Conservation (phyloP, 2,329 filamentous ascomycete genomes). For the Trichoderma atroviride region DNA sequence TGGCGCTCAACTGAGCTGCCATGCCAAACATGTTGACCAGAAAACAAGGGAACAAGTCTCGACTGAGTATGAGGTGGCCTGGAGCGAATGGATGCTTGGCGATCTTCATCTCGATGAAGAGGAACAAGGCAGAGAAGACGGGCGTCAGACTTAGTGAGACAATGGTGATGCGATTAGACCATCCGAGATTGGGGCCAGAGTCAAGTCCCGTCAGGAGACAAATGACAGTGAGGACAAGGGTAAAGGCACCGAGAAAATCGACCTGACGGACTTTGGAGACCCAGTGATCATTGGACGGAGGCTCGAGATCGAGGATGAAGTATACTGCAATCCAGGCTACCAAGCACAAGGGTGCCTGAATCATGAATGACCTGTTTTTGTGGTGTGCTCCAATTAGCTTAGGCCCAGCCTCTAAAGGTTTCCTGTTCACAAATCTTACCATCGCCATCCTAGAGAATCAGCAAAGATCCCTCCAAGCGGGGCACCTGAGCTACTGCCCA, state of each 20-base stretch:
- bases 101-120: slow-evolving; percentile 68
- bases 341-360: slow-evolving; percentile 69
- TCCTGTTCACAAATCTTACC: slow-evolving; percentile 47
- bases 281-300: slow-evolving; percentile 63
- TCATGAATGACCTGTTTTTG: slow-evolving; percentile 65
- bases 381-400: slow-evolving; percentile 11
- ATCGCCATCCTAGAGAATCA: slow-evolving; percentile 75
- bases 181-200: slow-evolving; percentile 71
- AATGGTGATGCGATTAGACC: slow-evolving; percentile 62
- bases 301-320: slow-evolving; percentile 65
- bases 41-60: slow-evolving; percentile 67
- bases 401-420: neutral
- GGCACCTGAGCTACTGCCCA: slow-evolving; percentile 70
- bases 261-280: slow-evolving; percentile 65
- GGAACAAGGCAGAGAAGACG: slow-evolving; percentile 65
- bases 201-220: slow-evolving; percentile 71
- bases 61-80: slow-evolving; percentile 70
- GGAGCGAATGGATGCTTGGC: slow-evolving; percentile 75
- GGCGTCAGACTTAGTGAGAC: slow-evolving; percentile 58
- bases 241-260: slow-evolving; percentile 72
- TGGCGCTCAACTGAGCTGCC: slow-evolving; percentile 55
- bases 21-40: slow-evolving; percentile 73
- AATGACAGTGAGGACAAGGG: slow-evolving; percentile 67
- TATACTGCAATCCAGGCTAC: slow-evolving; percentile 66
- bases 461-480: slow-evolving; percentile 72